These are phyloP conservation scores for Fusarium neocosmosporiellum DNA, from an alignment of 2,329 filamentous ascomycete species.

Conservation along the genomic window DNA sequence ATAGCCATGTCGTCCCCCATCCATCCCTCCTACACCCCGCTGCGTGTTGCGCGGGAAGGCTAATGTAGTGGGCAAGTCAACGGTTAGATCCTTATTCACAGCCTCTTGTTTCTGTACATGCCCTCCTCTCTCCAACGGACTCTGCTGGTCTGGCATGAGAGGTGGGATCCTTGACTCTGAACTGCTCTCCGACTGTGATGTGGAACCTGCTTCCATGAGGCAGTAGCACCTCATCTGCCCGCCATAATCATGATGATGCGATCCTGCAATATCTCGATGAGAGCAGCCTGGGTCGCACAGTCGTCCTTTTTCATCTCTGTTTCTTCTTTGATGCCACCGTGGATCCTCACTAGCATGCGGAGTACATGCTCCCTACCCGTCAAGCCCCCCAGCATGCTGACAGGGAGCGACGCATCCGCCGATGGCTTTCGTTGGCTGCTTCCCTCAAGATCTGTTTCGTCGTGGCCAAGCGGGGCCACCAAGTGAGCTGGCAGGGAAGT, in stretches of 20 bases:
- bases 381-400: slow-evolving; percentile 33
- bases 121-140: background rate
- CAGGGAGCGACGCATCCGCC: slow-evolving; percentile 38
- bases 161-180: background rate
- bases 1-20: slow-evolving; percentile 34
- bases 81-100: slow-evolving; percentile 38
- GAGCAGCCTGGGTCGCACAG: slow-evolving; percentile 36
- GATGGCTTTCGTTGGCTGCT: slow-evolving; percentile 39
- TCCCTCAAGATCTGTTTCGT: slow-evolving; percentile 43
- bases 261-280: slow-evolving; percentile 43
- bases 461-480: slow-evolving; percentile 31
- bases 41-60: slow-evolving; percentile 47
- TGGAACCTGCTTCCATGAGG: slow-evolving; percentile 14
- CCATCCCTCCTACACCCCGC: slow-evolving; percentile 36
- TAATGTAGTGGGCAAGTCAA: slow-evolving; percentile 44
- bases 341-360: slow-evolving; percentile 40
- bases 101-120: slow-evolving; percentile 5
- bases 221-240: slow-evolving; percentile 23
- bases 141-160: background rate
- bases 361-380: slow-evolving; percentile 37
- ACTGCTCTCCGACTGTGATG: slow-evolving; percentile 3
- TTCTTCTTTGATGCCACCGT: slow-evolving; percentile 35
- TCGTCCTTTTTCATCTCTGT: slow-evolving; percentile 18
- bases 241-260: slow-evolving; percentile 35
- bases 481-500: slow-evolving; percentile 44